Evolutionary conservation across 805 yeast genomes (phyloP).

Genomic region (Metschnikowia dekortorum): DNA sequence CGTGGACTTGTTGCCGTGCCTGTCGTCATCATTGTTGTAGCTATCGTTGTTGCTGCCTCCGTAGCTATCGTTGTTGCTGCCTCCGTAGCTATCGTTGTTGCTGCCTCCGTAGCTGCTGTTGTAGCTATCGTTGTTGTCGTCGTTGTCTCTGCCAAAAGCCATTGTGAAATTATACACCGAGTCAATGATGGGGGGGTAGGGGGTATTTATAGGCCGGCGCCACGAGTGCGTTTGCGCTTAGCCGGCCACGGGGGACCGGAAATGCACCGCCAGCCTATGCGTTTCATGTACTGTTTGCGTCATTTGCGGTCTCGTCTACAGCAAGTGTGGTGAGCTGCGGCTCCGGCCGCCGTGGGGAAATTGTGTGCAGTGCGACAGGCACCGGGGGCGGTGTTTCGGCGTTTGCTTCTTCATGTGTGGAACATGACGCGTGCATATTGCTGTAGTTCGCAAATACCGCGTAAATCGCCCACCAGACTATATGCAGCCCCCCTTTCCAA

Average conservation of each 20-base stretch:
- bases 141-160: slow-evolving; percentile 10
- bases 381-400: neutral
- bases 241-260: neutral
- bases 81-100: slow-evolving; percentile 2
- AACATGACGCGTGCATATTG: neutral
- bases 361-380: neutral
- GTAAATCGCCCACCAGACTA: too few relatives aligned
- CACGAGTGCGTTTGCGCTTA: neutral
- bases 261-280: neutral
- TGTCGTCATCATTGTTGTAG: slow-evolving; percentile 15
- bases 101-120: neutral
- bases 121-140: slow-evolving; percentile 6
- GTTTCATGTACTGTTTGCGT: neutral
- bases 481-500: too few relatives aligned
- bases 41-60: slow-evolving; percentile 8
- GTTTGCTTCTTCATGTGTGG: neutral
- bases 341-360: neutral
- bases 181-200: neutral
- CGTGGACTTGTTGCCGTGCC: slow-evolving; percentile 3
- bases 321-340: neutral
- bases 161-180: neutral
- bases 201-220: neutral
- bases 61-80: slow-evolving; percentile 11
- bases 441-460: neutral
- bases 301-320: neutral